A percentile compares a stretch with the other conserved stretches of the same genome.
phyloP scores from a whole-genome alignment of 768 basidiomycete species.

The Suillus brevipes region DNA sequence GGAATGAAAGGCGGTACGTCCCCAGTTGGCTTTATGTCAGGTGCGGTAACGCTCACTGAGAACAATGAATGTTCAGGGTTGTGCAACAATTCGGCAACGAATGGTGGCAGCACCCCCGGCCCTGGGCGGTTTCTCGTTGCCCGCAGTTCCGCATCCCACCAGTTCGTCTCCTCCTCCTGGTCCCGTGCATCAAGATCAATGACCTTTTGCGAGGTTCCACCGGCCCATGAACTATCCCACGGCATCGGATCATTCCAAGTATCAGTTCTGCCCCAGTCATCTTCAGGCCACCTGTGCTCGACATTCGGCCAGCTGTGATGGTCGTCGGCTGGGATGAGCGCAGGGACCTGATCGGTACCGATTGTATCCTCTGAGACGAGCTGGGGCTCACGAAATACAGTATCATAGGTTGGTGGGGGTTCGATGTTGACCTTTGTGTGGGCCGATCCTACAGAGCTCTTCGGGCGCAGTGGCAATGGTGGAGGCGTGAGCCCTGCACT shows the following conservation, averaged over 20 bases:
- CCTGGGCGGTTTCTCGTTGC: constrained; percentile 57
- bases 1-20: constrained; percentile 23
- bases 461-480: constrained; percentile 36
- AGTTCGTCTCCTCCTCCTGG: constrained; percentile 58
- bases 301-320: constrained; percentile 30
- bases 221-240: constrained; percentile 31
- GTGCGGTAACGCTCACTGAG: constrained; percentile 48
- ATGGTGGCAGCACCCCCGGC: constrained; percentile 66
- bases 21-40: constrained; percentile 29
- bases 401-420: constrained; percentile 30
- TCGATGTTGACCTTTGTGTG: constrained; percentile 36
- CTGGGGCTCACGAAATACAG: constrained; percentile 55
- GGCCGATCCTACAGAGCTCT: constrained; percentile 34
- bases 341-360: constrained; percentile 36
- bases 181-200: constrained; percentile 60
- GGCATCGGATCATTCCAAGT: constrained; percentile 15
- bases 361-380: constrained; percentile 46
- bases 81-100: constrained; percentile 67
- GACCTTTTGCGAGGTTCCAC: constrained; percentile 25
- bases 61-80: constrained; percentile 72
- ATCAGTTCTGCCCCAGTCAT: constrained; percentile 6
- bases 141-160: constrained; percentile 64
- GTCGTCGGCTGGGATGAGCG: constrained; percentile 38
- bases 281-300: constrained; percentile 15
- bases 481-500: constrained; percentile 25